These are phyloP conservation scores for Phytophthora constricta DNA, from an alignment of 352 stramenopile genomes.

Conservation along the genomic window DNA sequence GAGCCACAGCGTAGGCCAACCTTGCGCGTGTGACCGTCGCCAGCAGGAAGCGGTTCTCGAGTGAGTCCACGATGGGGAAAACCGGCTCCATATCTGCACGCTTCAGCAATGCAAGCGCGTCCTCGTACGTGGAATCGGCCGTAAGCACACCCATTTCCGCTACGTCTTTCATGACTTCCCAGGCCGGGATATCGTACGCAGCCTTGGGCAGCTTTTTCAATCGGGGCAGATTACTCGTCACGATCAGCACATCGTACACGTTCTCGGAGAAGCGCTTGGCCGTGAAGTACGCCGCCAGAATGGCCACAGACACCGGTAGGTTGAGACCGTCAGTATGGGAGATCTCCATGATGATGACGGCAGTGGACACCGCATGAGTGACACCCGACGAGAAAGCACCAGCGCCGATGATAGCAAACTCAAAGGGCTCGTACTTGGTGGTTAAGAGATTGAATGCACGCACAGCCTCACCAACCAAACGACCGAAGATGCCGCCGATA, in stretches of 20 bases:
- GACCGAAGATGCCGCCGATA: slow-evolving; percentile 84
- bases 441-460: slow-evolving; percentile 59
- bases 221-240: slow-evolving; percentile 76
- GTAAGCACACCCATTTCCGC: slow-evolving; percentile 67
- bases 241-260: slow-evolving; percentile 92
- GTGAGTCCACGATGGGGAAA: slow-evolving; percentile 77
- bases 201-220: slow-evolving; percentile 86
- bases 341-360: slow-evolving; percentile 95
- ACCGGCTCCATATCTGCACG: slow-evolving; percentile 62
- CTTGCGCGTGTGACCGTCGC: slow-evolving; percentile 70
- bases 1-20: slow-evolving; percentile 59
- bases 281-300: slow-evolving; percentile 91
- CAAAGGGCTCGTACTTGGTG: slow-evolving; percentile 88
- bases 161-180: slow-evolving; percentile 87
- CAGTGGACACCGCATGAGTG: slow-evolving; percentile 92
- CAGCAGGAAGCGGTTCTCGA: slow-evolving; percentile 65
- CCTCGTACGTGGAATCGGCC: slow-evolving; percentile 74
- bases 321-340: slow-evolving; percentile 87
- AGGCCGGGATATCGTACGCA: slow-evolving; percentile 83
- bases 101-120: slow-evolving; percentile 58
- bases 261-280: slow-evolving; percentile 91
- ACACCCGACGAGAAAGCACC: slow-evolving; percentile 92
- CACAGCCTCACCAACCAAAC: slow-evolving; percentile 81
- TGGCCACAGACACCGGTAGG: slow-evolving; percentile 87
- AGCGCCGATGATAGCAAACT: slow-evolving; percentile 93